phyloP scores from a whole-genome alignment of 768 basidiomycete species.

The Phylloporus sp. region DNA sequence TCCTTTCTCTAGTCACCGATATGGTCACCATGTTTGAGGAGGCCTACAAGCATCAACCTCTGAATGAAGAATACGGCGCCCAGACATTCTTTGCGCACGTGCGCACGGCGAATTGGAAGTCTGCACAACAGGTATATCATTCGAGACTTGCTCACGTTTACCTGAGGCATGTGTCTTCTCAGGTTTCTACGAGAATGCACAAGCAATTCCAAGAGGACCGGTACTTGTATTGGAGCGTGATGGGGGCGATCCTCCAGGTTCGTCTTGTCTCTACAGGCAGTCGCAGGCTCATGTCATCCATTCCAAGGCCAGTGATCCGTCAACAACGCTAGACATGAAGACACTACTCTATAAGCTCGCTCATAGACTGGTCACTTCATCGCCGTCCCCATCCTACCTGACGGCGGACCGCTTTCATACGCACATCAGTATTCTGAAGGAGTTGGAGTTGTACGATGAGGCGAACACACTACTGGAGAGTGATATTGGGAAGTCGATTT shows the following conservation, averaged over 20 bases:
- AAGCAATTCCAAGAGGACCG: slow-evolving; percentile 80
- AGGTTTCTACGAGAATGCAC: slow-evolving; percentile 79
- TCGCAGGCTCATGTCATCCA: slow-evolving; percentile 8
- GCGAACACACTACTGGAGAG: slow-evolving; percentile 63
- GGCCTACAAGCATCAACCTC: slow-evolving; percentile 75
- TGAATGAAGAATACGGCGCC: slow-evolving; percentile 76
- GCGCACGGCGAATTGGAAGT: slow-evolving; percentile 77
- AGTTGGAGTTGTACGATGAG: slow-evolving; percentile 65
- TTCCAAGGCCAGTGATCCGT: slow-evolving; percentile 64
- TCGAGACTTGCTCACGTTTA: background rate
- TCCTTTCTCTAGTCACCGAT: slow-evolving; percentile 62
- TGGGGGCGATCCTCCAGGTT: slow-evolving; percentile 77
- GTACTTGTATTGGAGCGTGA: slow-evolving; percentile 80
- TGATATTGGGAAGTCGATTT: slow-evolving; percentile 63
- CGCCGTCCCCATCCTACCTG: slow-evolving; percentile 56
- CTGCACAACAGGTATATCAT: slow-evolving; percentile 67
- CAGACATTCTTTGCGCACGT: slow-evolving; percentile 86
- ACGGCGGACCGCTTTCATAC: slow-evolving; percentile 75
- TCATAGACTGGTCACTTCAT: slow-evolving; percentile 63
- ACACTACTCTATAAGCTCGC: slow-evolving; percentile 71
- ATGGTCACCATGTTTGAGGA: slow-evolving; percentile 83
- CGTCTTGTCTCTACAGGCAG: slow-evolving; percentile 1
- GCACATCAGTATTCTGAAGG: slow-evolving; percentile 64
- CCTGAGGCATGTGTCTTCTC: background rate
- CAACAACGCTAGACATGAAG: slow-evolving; percentile 58